These are phyloP conservation scores for Hippophae gyantsensis DNA, from an alignment of 306 rosid species.

Conservation along the genomic window DNA sequence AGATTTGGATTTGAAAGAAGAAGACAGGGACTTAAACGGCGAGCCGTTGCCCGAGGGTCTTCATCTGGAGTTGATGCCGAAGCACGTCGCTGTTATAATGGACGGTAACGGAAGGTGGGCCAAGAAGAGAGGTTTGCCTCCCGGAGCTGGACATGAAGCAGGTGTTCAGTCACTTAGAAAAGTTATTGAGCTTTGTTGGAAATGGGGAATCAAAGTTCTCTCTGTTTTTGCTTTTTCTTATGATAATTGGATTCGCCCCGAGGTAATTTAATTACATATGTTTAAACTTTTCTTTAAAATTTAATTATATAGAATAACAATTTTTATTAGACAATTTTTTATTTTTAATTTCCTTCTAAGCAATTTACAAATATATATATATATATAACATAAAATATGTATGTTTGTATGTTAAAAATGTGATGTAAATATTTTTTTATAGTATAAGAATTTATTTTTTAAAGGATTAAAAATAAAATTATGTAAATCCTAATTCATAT, in stretches of 20 bases:
- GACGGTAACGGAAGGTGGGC: conserved; percentile 86
- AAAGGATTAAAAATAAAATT: too few species aligned
- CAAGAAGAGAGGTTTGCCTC: conserved; percentile 27
- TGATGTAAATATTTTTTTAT: too few species aligned
- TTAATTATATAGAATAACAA: too few species aligned
- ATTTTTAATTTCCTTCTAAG: too few species aligned
- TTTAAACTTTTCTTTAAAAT: not conserved
- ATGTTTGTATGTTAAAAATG: too few species aligned
- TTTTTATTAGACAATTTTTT: too few species aligned
- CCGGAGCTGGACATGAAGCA: conserved; percentile 47
- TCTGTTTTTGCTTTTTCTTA: conserved; percentile 56
- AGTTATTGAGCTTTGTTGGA: conserved; percentile 32
- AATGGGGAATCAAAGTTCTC: conserved; percentile 60
- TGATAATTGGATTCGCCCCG: conserved; percentile 64
- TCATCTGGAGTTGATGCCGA: conserved; percentile 51
- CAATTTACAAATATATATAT: too few species aligned
- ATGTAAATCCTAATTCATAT: too few species aligned
- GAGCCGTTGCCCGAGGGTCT: conserved; percentile 43
- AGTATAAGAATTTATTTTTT: too few species aligned
- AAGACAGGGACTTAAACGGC: conserved; percentile 1
- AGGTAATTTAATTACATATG: conserved; percentile 24
- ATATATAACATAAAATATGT: too few species aligned
- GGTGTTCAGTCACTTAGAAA: conserved; percentile 37
- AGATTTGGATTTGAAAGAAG: conserved; percentile 9
- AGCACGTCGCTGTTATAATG: conserved; percentile 80